Evolutionary conservation across 2,329 filamentous ascomycete genomes (phyloP).

Genomic region (Epichloe sibirici): DNA sequence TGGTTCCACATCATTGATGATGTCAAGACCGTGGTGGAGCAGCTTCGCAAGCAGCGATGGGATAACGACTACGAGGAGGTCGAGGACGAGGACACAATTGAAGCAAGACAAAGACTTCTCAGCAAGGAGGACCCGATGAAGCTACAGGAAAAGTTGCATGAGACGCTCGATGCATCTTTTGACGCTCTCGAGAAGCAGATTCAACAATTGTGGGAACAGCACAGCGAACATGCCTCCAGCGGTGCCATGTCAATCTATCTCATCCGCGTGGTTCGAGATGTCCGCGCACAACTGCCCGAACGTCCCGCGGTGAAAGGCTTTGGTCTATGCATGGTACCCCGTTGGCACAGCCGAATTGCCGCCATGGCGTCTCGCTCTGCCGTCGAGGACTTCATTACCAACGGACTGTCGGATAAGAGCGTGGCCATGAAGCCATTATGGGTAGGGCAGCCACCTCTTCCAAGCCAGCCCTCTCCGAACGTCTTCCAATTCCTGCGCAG

Average conservation of each 20-base stretch:
- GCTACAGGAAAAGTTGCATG: constrained; percentile 47
- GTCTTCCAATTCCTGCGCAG: constrained; percentile 60
- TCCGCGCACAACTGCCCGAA: constrained; percentile 53
- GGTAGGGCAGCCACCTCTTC: constrained; percentile 66
- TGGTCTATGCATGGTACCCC: constrained; percentile 46
- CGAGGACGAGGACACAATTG: constrained; percentile 60
- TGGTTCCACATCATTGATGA: constrained; percentile 68
- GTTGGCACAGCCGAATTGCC: constrained; percentile 52
- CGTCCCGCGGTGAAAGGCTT: constrained; percentile 39
- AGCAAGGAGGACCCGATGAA: constrained; percentile 59
- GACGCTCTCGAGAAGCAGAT: constrained; percentile 45
- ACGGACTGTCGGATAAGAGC: constrained; percentile 28
- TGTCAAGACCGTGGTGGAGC: constrained; percentile 48
- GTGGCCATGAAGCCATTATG: constrained; percentile 58
- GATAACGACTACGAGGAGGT: constrained; percentile 63
- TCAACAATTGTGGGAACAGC: constrained; percentile 34
- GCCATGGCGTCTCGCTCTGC: constrained; percentile 36
- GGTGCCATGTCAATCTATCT: constrained; percentile 51
- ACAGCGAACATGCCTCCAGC: constrained; percentile 32
- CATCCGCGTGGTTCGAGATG: constrained; percentile 60
- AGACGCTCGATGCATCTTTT: constrained; percentile 45
- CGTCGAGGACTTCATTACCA: constrained; percentile 34
- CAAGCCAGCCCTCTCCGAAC: constrained; percentile 64
- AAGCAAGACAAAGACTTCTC: constrained; percentile 52
- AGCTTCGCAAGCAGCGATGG: constrained; percentile 58